phyloP scores from a whole-genome alignment of 73 alveolate species.

The Blepharisma japonicum region DNA sequence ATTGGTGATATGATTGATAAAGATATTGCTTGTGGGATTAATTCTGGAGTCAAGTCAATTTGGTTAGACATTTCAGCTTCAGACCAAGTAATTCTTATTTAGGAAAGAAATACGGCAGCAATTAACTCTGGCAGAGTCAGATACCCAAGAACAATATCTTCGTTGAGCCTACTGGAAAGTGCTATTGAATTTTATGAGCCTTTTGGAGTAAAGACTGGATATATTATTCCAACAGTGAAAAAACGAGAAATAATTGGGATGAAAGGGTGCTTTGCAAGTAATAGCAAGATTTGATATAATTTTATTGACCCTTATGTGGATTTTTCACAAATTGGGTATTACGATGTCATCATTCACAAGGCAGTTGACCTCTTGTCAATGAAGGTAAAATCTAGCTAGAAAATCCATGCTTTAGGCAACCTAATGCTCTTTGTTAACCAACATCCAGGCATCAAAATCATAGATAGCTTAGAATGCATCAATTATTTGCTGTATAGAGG shows the following conservation, averaged over 20 bases:
- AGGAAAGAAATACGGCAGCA: neutral
- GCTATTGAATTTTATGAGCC: conserved; percentile 32
- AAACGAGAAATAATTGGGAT: neutral
- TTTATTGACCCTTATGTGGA: conserved; percentile 4
- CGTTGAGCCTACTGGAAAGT: neutral
- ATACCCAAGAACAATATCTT: conserved; percentile 2
- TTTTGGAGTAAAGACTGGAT: conserved; percentile 23
- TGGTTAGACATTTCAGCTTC: neutral
- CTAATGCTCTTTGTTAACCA: neutral
- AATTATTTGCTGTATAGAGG: neutral
- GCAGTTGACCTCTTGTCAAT: neutral
- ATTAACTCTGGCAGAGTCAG: neutral
- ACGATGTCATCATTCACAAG: neutral
- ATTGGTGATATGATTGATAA: conserved; percentile 2
- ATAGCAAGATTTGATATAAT: neutral
- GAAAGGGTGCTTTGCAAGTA: neutral
- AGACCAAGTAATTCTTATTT: neutral
- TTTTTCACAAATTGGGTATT: neutral
- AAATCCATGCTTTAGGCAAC: neutral
- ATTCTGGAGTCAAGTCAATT: neutral
- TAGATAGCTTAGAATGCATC: neutral
- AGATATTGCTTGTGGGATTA: neutral
- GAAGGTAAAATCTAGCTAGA: neutral
- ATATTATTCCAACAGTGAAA: neutral
- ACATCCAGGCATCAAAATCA: neutral